These are phyloP conservation scores for Neurospora sp. DNA, from an alignment of 495 filamentous ascomycete genomes.

Conservation along the genomic window DNA sequence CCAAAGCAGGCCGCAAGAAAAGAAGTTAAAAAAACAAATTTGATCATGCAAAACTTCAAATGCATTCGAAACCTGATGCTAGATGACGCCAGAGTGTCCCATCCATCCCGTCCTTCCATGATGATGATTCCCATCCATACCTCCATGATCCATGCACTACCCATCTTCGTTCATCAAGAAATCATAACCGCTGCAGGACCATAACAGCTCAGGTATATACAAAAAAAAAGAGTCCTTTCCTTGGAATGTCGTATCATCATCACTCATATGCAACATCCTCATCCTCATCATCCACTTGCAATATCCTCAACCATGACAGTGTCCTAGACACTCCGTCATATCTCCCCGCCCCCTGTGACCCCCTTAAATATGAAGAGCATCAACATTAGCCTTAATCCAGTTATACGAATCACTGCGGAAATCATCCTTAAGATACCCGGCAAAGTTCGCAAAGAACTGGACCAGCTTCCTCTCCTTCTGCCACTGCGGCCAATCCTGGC, in stretches of 20 bases:
- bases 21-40: no score
- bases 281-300: no score
- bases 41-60: neutral
- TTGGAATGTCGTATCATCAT: neutral
- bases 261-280: neutral
- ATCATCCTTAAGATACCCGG: slow-evolving; percentile 43
- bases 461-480: slow-evolving; percentile 40
- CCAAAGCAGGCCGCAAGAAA: neutral
- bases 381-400: slow-evolving; percentile 37
- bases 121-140: no score
- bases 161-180: neutral
- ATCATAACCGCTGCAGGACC: neutral
- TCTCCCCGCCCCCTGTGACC: neutral
- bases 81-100: neutral
- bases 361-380: slow-evolving; percentile 39
- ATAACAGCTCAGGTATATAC: neutral
- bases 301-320: neutral
- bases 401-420: slow-evolving; percentile 43
- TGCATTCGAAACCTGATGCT: neutral
- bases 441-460: slow-evolving; percentile 41
- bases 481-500: slow-evolving; percentile 54
- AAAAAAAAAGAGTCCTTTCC: neutral
- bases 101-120: neutral
- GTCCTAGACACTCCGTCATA: neutral
- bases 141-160: no score